These are phyloP conservation scores for Rhizophagus sp. DNA, from an alignment of 192 early-diverging fungal genomes.

Conservation along the genomic window DNA sequence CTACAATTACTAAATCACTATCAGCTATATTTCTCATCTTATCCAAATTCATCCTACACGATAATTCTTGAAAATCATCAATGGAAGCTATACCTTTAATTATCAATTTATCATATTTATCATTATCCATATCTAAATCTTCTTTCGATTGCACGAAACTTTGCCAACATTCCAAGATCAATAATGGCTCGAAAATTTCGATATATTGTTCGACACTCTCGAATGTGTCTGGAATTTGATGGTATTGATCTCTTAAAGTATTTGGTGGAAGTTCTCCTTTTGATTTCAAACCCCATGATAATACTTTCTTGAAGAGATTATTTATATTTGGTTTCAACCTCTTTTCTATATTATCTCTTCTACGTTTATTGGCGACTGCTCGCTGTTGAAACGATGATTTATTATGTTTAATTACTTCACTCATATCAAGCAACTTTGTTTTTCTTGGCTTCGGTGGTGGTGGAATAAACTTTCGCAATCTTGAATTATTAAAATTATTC, in stretches of 20 bases:
- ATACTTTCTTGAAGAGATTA: constrained; percentile 56
- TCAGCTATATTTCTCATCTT: constrained; percentile 52
- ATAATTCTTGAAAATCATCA: constrained; percentile 76
- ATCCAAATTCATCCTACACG: constrained; percentile 37
- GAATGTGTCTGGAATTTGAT: constrained; percentile 63
- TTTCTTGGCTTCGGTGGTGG: constrained; percentile 35
- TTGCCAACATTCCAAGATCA: constrained; percentile 85
- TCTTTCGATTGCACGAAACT: constrained; percentile 75
- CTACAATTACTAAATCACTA: constrained; percentile 66
- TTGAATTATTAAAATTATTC: constrained; percentile 36
- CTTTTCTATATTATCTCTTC: constrained; percentile 47
- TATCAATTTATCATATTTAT: constrained; percentile 36
- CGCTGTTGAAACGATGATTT: constrained; percentile 27
- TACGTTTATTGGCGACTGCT: constrained; percentile 22
- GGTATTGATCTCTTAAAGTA: constrained; percentile 30
- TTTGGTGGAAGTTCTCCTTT: constrained; percentile 59
- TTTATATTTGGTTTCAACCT: constrained; percentile 56
- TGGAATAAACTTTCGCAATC: not conserved
- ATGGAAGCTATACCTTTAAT: constrained; percentile 60
- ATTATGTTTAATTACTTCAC: constrained; percentile 24
- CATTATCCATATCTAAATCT: constrained; percentile 54
- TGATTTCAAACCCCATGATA: constrained; percentile 61
- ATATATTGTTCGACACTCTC: constrained; percentile 59
- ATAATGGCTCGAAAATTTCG: constrained; percentile 73
- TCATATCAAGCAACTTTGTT: constrained; percentile 47